Percentiles rank a stretch among this genome's conserved stretches.
Evolutionary conservation across 78 protist species (phyloP).

Genomic region (slime mould (Dictyostelium discoideum)): DNA sequence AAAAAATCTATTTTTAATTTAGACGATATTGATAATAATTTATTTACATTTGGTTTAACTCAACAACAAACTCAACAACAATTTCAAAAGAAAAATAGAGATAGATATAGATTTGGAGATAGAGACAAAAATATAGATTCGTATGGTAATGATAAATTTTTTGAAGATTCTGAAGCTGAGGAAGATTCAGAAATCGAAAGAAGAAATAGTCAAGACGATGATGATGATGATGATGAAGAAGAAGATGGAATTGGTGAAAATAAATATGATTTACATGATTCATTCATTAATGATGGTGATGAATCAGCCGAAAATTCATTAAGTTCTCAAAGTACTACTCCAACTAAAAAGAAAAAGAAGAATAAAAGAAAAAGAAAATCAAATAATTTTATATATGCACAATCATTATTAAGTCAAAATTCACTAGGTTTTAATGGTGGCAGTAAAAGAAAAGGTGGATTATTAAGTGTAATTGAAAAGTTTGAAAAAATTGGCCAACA

Average conservation of each 20-base stretch:
- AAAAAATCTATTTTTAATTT: background rate
- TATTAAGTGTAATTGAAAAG: background rate
- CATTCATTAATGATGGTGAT: conserved; percentile 17
- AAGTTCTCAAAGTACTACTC: background rate
- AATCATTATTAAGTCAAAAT: conserved; percentile 10
- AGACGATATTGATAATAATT: background rate
- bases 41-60: background rate
- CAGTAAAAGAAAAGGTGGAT: background rate
- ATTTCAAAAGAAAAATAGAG: background rate
- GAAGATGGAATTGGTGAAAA: background rate
- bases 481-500: background rate
- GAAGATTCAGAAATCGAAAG: conserved; percentile 6
- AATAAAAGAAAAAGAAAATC: background rate
- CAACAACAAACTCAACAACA: background rate
- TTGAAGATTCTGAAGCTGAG: conserved; percentile 16
- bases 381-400: conserved; percentile 4
- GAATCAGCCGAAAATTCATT: background rate
- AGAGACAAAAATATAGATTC: background rate
- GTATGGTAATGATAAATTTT: background rate
- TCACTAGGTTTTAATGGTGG: background rate
- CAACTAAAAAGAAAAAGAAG: conserved; percentile 2
- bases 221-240: background rate
- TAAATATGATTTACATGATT: conserved; percentile 32
- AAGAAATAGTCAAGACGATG: background rate
- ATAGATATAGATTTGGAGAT: background rate